Evolutionary conservation across 108 stramenopile genomes (phyloP).

Genomic region (Poteriospumella lacustris): DNA sequence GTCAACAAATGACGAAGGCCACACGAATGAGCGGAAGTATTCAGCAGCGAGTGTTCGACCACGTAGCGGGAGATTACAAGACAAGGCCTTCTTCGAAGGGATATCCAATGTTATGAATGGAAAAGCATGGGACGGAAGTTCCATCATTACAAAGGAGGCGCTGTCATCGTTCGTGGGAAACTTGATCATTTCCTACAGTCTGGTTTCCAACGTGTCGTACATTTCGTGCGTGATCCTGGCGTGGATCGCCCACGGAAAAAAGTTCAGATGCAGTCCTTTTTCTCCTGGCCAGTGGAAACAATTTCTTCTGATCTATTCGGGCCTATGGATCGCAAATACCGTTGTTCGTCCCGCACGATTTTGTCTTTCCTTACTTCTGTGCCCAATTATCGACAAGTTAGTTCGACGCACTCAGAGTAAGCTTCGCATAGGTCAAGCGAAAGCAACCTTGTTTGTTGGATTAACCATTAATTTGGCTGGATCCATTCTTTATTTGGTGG

Average conservation of each 20-base stretch:
- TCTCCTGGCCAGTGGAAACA: constrained; percentile 77
- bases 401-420: neutral
- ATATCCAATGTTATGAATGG: neutral
- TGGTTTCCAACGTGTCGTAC: constrained; percentile 73
- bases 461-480: neutral
- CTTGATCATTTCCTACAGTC: constrained; percentile 75
- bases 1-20: too few relatives aligned
- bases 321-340: constrained; percentile 73
- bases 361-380: neutral
- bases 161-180: constrained; percentile 70
- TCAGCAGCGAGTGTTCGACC: too few relatives aligned
- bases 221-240: constrained; percentile 65
- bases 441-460: neutral
- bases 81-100: too few relatives aligned
- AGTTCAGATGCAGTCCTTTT: constrained; percentile 59
- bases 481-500: neutral
- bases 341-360: constrained; percentile 60
- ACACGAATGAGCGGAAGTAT: too few relatives aligned
- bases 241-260: constrained; percentile 62
- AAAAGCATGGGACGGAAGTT: constrained; percentile 41
- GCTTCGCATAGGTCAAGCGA: too few relatives aligned
- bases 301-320: constrained; percentile 76
- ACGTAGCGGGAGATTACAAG: too few relatives aligned
- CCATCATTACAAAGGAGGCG: constrained; percentile 49
- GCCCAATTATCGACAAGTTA: neutral